Evolutionary conservation across 768 basidiomycete genomes (phyloP), one percentile per base, ranked within the genome.

Genomic region (Boletus rubroflammeus): DNA sequence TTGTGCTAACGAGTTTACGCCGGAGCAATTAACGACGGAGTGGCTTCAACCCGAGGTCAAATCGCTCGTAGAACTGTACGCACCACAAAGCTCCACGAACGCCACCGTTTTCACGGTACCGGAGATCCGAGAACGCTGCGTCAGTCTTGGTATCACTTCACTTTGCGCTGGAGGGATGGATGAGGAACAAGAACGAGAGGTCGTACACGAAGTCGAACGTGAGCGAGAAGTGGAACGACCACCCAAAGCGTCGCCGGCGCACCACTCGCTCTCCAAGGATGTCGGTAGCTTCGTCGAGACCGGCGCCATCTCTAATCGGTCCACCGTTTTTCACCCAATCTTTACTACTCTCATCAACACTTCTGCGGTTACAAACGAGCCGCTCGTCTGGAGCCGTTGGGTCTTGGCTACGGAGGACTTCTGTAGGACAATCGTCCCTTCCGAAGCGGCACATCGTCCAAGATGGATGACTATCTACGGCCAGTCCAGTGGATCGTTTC

Each of bases 111-210:
- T 40, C 8, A 35, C 47, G 0, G 32, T 53, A 7, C 60, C 63
- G 2, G 60, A 59, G 3, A 61, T 78, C 31, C 56, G 47, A 1
- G 51, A 70, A 17, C 68, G 67, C 31, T 64, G 67, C 17, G 17
- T 41, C 8, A 25, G 53, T 11, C 64, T 77, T 11, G 75, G 75
- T 1, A 23, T 71, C 7, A 34, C 21, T 46, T 51, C 32, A 36
- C 32, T 73, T 5, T 35, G 46, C 13, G 55, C 63, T n/a, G 54
- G 42, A 23, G 55, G 55, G 17, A 59, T 76, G 54, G 72, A 74
- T n/a, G 77, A 80, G 56, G 79, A 80, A 51, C 78, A 79, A 43
- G 79, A 79, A 54, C 64, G 78, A 50, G 77, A 80, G 54, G 65
- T 79, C 11, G 58, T 60, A 6, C 74, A 73, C 19, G 76, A 80